Evolutionary conservation across 805 yeast genomes (phyloP).

Genomic region (Cyberlindnera veronae): DNA sequence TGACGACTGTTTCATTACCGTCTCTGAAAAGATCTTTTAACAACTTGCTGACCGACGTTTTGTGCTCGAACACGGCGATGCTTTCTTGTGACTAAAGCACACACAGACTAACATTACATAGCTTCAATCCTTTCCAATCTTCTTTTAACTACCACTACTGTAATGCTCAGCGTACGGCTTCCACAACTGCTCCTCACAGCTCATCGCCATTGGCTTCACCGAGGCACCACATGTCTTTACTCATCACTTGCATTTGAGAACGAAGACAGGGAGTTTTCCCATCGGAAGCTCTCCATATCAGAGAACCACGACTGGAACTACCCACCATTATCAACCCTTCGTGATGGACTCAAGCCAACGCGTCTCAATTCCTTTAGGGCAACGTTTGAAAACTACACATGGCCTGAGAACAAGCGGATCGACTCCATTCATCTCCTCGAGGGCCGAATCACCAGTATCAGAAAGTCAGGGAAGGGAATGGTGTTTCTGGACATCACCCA

Average conservation of each 20-base stretch:
- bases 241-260: slow-evolving; percentile 19
- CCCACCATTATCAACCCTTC: slow-evolving; percentile 21
- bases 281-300: slow-evolving; percentile 21
- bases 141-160: not conserved
- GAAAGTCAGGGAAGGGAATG: slow-evolving; percentile 68
- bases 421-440: slow-evolving; percentile 30
- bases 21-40: slow-evolving; percentile 27
- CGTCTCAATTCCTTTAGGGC: slow-evolving; percentile 40
- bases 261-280: slow-evolving; percentile 24
- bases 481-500: slow-evolving; percentile 66
- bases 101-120: too few relatives aligned
- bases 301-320: slow-evolving; percentile 18
- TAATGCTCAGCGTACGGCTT: slow-evolving; percentile 2
- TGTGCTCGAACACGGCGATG: not conserved
- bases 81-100: not conserved
- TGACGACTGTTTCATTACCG: slow-evolving; percentile 32
- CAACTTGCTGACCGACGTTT: slow-evolving; percentile 7
- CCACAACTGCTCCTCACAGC: not conserved
- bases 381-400: slow-evolving; percentile 27
- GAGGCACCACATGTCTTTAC: not conserved
- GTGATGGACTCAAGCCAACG: slow-evolving; percentile 17
- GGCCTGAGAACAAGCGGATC: slow-evolving; percentile 22
- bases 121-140: not conserved
- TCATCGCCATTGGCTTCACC: not conserved
- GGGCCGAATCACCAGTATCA: slow-evolving; percentile 57